Evolutionary conservation across 2,329 filamentous ascomycete genomes (phyloP), one percentile per base, ranked within the genome.

Genomic region (Cryphonectria naterciae): DNA sequence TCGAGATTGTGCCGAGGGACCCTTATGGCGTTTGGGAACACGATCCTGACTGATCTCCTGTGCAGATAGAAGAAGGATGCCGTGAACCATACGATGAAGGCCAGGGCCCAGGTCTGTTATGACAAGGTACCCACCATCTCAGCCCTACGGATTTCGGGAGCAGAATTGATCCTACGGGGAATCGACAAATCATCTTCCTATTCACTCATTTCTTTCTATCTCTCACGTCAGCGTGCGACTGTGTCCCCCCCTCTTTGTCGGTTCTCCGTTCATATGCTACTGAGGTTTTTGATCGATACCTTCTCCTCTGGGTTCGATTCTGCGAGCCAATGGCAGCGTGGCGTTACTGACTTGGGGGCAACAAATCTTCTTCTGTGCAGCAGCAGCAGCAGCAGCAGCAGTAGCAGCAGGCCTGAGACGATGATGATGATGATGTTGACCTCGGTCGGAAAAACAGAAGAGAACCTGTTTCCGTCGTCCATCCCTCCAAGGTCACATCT

Each of bases 91-190:
- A 35, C 58, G 35, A 49, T 8, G 35, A 35, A 7, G 13, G 19
- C 58, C 19, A 15, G 58, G 58, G 58, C 35, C 32, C 17, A 8
- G 54, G 25, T 19, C 25, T 32, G 25, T 28, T 10, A 58, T 19
- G 28, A 61, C 58, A 39, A 11, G 22, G 35, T 61, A 61, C 58
- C 58, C 58, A 61, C 58, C 58, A 61, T 61, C 35, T 61, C 58
- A 61, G 58, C 58, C 58, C 58, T 61, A 61, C 22, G 58, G 35
- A 39, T 61, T 61, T 22, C 58, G 58, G 32, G 10, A 39, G 4
- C 58, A 61, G 32, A 13, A 37, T 22, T 15, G 32, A 39, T 61
- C 58, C 58, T n/a, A 61, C 35, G 35, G 32, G 32, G 32, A 22
- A 39, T 11, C 58, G 35, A 39, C 32, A 61, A 22, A 22, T 61